phyloP scores from a whole-genome alignment of 345 rosid species.

The Eucalyptus guilfoylei region DNA sequence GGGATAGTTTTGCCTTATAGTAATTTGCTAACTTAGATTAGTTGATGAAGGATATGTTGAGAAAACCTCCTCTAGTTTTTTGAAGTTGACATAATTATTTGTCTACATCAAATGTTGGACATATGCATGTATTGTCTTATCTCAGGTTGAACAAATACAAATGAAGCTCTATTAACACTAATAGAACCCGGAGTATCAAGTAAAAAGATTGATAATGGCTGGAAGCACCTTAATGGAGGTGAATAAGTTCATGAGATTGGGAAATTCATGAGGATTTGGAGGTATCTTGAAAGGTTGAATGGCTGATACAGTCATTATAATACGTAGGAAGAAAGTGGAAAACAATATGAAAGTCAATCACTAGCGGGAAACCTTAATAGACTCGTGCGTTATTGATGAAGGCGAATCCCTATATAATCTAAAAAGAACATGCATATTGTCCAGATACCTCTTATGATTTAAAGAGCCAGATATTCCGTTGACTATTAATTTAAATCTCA shows the following conservation, averaged over 20 bases:
- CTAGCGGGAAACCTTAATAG: neutral
- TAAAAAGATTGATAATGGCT: neutral
- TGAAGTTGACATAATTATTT: neutral
- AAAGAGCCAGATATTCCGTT: neutral
- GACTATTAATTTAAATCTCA: neutral
- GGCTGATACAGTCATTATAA: neutral
- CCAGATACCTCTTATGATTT: neutral
- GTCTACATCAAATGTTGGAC: neutral
- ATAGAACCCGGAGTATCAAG: neutral
- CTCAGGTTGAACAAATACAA: neutral
- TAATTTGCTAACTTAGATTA: neutral
- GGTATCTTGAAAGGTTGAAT: neutral
- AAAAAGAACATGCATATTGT: neutral
- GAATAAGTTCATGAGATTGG: neutral
- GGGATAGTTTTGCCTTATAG: neutral
- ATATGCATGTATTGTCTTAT: neutral
- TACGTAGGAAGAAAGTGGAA: neutral
- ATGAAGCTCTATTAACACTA: neutral
- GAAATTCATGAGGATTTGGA: neutral
- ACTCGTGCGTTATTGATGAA: neutral
- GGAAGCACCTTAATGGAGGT: neutral
- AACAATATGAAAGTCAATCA: neutral
- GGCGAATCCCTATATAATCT: neutral
- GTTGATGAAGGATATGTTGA: too few species aligned
- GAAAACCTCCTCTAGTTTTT: too few species aligned